Conservation (phyloP, 2,329 filamentous ascomycete species). For the Esteya vermicola region DNA sequence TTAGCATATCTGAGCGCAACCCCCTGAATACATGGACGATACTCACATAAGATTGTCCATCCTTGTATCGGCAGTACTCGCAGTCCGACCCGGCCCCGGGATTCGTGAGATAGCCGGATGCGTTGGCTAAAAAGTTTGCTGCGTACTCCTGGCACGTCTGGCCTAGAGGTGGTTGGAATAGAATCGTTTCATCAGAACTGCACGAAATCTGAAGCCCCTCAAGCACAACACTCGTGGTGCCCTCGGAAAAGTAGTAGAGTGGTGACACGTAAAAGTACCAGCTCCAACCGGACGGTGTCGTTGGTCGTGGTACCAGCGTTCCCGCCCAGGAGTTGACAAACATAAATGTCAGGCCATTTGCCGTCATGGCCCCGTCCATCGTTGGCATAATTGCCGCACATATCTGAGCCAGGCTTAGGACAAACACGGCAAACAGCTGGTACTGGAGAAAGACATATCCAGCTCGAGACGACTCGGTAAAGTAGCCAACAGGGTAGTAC, state of each 20-base stretch:
- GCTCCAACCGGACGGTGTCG: constrained; percentile 56
- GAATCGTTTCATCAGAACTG: constrained; percentile 51
- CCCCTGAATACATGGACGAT: neutral
- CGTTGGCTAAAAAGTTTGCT: constrained; percentile 25
- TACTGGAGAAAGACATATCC: constrained; percentile 52
- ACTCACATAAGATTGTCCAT: neutral
- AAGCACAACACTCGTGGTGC: constrained; percentile 54
- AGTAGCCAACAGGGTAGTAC: constrained; percentile 71
- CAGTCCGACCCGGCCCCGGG: constrained; percentile 32
- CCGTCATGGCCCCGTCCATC: constrained; percentile 49
- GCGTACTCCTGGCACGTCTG: constrained; percentile 48
- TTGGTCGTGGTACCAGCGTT: constrained; percentile 37
- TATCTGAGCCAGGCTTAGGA: constrained; percentile 65
- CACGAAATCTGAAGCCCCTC: constrained; percentile 53
- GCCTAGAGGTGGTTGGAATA: constrained; percentile 43
- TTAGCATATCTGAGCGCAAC: too few species aligned
- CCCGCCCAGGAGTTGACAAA: constrained; percentile 46
- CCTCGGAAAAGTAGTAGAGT: constrained; percentile 65
- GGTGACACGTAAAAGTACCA: constrained; percentile 73
- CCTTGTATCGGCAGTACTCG: constrained; percentile 29
- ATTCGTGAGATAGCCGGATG: constrained; percentile 41
- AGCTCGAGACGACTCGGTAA: constrained; percentile 33
- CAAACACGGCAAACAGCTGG: constrained; percentile 64
- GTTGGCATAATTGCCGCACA: constrained; percentile 55
- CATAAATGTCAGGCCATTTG: constrained; percentile 44